Evolutionary conservation across 805 yeast species (phyloP).

Genomic region (Saccharomycopsis synnaedendra): DNA sequence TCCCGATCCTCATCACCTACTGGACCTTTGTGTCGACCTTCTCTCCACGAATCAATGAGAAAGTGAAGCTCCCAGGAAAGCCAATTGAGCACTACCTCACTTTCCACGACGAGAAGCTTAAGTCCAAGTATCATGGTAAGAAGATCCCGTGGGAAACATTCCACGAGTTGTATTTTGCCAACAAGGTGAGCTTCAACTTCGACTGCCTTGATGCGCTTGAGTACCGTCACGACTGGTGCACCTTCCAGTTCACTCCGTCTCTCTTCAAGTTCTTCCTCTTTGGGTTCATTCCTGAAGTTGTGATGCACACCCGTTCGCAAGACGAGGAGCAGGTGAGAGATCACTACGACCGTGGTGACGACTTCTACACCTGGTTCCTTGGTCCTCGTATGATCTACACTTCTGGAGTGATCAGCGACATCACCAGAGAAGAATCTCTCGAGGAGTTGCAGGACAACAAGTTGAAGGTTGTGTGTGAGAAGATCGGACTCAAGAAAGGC

Average conservation of each 20-base stretch:
- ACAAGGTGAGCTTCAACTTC: constrained; percentile 79
- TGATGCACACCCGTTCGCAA: constrained; percentile 84
- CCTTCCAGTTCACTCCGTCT: constrained; percentile 63
- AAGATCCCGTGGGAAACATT: constrained; percentile 90
- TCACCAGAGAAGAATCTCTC: constrained; percentile 57
- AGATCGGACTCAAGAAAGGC: constrained; percentile 61
- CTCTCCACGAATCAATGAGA: constrained; percentile 75
- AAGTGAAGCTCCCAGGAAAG: constrained; percentile 60
- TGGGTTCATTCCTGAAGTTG: constrained; percentile 88
- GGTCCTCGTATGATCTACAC: constrained; percentile 95
- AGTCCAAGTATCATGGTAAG: constrained; percentile 57
- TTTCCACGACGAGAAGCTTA: constrained; percentile 64
- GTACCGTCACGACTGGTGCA: constrained; percentile 86
- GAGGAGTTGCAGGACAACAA: constrained; percentile 84
- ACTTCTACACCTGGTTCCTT: constrained; percentile 85
- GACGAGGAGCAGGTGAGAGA: constrained; percentile 95
- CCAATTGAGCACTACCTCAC: constrained; percentile 74
- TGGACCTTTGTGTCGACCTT: constrained; percentile 72
- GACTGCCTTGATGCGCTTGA: constrained; percentile 78
- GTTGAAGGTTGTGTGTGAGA: constrained; percentile 77
- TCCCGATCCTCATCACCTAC: constrained; percentile 71
- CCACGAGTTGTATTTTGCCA: constrained; percentile 77
- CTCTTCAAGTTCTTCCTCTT: constrained; percentile 71
- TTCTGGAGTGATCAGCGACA: constrained; percentile 72
- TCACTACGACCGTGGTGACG: constrained; percentile 94